phyloP scores from a whole-genome alignment of 352 stramenopile species.

The Plasmopara halstedii region DNA sequence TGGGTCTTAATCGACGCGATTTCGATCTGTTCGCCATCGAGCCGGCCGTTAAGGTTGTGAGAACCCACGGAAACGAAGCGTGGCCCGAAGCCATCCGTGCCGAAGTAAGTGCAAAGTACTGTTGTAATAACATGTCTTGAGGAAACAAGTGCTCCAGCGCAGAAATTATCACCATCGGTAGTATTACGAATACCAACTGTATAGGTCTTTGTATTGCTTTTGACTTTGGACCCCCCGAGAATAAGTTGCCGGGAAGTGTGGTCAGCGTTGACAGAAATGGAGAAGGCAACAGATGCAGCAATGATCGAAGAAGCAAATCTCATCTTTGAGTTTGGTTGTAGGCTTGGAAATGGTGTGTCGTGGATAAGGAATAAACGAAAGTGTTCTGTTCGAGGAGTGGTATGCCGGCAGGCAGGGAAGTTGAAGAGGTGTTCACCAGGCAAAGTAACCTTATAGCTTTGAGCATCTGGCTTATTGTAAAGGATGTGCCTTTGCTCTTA shows the following conservation, averaged over 20 bases:
- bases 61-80: not conserved
- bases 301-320: not conserved
- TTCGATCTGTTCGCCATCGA: conserved; percentile 18
- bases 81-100: too few species aligned
- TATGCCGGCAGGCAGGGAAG: too few species aligned
- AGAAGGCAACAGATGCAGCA: not conserved
- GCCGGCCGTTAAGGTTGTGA: conserved; percentile 9
- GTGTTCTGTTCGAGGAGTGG: too few species aligned
- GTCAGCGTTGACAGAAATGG: not conserved
- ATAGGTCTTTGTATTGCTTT: conserved; percentile 28
- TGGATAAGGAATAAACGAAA: too few species aligned
- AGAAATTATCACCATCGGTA: conserved; percentile 3
- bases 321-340: not conserved
- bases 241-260: conserved; percentile 16
- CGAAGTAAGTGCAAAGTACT: too few species aligned
- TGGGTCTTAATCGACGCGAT: conserved; percentile 5
- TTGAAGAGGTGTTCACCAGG: too few species aligned
- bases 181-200: conserved; percentile 11
- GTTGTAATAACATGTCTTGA: too few species aligned
- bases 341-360: too few species aligned
- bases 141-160: not conserved
- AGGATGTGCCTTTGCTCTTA: too few species aligned
- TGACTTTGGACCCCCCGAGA: conserved; percentile 26
- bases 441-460: too few species aligned
- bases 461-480: too few species aligned